Percentiles rank a stretch among this genome's conserved stretches.
These are phyloP conservation scores for Selaginella moellendorffii DNA, from an alignment of 75 land plant species.

Conservation along the genomic window DNA sequence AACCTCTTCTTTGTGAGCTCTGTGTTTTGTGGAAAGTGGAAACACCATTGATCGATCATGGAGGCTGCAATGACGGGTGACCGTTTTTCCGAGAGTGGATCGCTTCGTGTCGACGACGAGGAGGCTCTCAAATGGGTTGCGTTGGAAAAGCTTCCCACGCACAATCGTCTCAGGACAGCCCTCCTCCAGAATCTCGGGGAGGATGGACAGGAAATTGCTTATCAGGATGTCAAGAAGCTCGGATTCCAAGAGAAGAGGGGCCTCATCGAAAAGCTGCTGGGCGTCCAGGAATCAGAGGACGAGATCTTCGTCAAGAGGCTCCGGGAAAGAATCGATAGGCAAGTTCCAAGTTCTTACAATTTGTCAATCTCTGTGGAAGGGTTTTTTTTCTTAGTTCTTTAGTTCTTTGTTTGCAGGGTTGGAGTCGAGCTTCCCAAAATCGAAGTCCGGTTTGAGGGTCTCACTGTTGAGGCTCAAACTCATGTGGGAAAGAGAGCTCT, in stretches of 20 bases:
- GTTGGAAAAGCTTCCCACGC: background rate
- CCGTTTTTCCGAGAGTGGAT: no score
- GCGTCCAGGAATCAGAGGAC: background rate
- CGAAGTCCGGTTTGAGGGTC: constrained; percentile 4
- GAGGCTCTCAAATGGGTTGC: background rate
- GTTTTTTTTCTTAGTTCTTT: background rate
- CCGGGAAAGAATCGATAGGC: background rate
- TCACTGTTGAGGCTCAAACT: background rate
- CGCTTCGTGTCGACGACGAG: no score
- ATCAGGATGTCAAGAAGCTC: background rate
- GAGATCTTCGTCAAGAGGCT: background rate
- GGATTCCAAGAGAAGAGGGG: background rate
- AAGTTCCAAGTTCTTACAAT: no score
- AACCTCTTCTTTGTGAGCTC: no score
- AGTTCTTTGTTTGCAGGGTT: background rate
- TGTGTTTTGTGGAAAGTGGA: no score
- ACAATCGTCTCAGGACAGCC: background rate
- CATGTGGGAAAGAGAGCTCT: background rate
- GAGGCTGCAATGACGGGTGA: no score
- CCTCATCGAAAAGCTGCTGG: background rate
- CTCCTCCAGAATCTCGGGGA: no score
- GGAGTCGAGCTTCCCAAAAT: background rate
- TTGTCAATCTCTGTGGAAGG: no score
- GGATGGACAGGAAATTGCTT: background rate
- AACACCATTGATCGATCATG: no score